phyloP scores from a whole-genome alignment of 768 basidiomycete genomes.

The Steccherinum ochraceum region DNA sequence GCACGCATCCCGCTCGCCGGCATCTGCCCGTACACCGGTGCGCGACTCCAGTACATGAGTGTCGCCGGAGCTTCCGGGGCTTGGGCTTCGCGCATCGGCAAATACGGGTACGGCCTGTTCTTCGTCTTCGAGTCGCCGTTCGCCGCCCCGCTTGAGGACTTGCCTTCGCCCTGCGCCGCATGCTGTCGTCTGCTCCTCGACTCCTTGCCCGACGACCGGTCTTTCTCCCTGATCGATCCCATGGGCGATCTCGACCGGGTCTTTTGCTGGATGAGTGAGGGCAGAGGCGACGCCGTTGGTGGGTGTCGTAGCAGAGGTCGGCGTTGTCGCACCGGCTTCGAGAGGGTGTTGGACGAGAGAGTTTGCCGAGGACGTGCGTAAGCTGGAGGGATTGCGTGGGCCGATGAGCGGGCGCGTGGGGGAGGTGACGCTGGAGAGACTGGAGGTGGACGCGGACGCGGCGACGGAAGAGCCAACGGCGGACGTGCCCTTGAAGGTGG shows the following conservation, averaged over 20 bases:
- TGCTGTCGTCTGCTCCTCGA: constrained; percentile 7
- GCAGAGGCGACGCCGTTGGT: constrained; percentile 5
- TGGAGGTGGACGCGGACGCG: constrained; percentile 20
- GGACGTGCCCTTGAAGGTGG: constrained; percentile 25
- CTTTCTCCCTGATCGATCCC: constrained; percentile 6
- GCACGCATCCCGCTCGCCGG: constrained; percentile 71
- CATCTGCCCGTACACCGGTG: constrained; percentile 67
- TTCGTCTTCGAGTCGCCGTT: background rate
- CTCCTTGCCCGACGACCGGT: constrained; percentile 3
- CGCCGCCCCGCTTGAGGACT: background rate
- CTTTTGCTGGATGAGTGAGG: constrained; percentile 9
- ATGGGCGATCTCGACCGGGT: background rate
- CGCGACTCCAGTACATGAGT: constrained; percentile 80
- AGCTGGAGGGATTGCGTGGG: constrained; percentile 11
- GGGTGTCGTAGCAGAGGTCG: constrained; percentile 2
- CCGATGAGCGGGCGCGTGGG: constrained; percentile 17
- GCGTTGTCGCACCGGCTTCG: constrained; percentile 1
- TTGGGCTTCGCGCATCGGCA: constrained; percentile 57
- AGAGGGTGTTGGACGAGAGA: constrained; percentile 1
- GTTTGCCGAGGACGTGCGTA: constrained; percentile 11
- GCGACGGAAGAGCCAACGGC: background rate
- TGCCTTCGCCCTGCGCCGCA: constrained; percentile 9
- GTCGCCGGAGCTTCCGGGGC: constrained; percentile 67
- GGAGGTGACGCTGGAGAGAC: constrained; percentile 20
- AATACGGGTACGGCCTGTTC: constrained; percentile 37